Percentiles rank a stretch among this genome's conserved stretches.
Evolutionary conservation across 805 yeast genomes (phyloP).

Genomic region (Kluyveromyces starmeri): DNA sequence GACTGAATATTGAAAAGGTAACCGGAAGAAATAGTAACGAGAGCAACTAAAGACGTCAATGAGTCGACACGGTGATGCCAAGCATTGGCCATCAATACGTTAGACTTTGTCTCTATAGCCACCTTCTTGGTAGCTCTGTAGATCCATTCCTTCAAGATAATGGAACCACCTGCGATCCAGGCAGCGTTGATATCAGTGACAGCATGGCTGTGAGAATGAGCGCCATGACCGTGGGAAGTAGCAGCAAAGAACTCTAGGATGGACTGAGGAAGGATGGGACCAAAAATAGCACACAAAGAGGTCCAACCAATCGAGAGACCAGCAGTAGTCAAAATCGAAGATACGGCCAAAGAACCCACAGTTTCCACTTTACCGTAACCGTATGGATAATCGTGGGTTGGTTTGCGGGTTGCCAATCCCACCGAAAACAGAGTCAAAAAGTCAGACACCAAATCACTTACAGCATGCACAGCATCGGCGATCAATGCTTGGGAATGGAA

Average conservation of each 20-base stretch:
- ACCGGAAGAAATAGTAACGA: conserved; percentile 80
- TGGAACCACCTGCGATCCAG: conserved; percentile 89
- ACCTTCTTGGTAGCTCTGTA: conserved; percentile 74
- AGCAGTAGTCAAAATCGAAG: conserved; percentile 73
- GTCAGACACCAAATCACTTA: conserved; percentile 85
- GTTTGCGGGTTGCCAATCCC: conserved; percentile 54
- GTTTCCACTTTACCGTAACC: conserved; percentile 94
- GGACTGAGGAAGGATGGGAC: conserved; percentile 57
- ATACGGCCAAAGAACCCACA: conserved; percentile 82
- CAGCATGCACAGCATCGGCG: conserved; percentile 93
- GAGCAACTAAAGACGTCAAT: conserved; percentile 82
- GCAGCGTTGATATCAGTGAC: conserved; percentile 82
- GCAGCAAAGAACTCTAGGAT: conserved; percentile 45
- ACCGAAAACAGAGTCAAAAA: conserved; percentile 85
- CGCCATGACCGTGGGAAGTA: conserved; percentile 33
- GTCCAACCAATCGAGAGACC: conserved; percentile 89
- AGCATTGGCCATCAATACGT: conserved; percentile 90
- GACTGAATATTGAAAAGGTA: conserved; percentile 69
- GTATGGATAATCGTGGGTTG: conserved; percentile 57
- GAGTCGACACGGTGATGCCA: conserved; percentile 98
- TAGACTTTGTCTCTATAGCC: conserved; percentile 70
- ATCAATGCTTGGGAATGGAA: conserved; percentile 92
- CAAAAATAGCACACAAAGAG: conserved; percentile 58
- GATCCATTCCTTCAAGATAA: conserved; percentile 79
- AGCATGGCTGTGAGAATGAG: conserved; percentile 31